Base-by-base conservation (phyloP, 352 stramenopile species). In the Pythium utonaiense region DNA sequence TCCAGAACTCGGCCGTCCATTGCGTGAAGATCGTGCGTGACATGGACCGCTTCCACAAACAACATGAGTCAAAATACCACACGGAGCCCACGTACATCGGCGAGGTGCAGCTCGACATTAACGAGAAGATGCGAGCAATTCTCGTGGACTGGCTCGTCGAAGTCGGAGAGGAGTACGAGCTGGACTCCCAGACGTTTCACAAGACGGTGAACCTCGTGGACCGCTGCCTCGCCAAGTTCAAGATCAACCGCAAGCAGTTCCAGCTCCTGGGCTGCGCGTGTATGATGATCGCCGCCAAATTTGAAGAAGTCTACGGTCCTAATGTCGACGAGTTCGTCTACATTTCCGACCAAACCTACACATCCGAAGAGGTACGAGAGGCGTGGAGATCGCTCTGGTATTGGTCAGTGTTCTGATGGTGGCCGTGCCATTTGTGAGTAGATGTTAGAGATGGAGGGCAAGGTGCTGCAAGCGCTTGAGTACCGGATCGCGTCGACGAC, bases 141-240 rank as follows among this genome's bases (percentile, higher is more conserved):
- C 85, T 99, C 44, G 89, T 99, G 25, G 97, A 99, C 76, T 99
- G 98, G 98, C 88, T 99, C 7, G 93, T 99, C 19, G 86, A 95
- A 62, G 86, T 95, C 33, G 75, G 78, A 33, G 80, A 93, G 68
- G 83, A 95, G 67, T 95, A 93, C 60, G 79, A 93, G 51, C 72
- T 95, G 9, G 74, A 89, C 63, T 84, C 82, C 6, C 72, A 91
- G 60, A 93, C 86, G 8, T 90, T 94, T 31, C 83, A 94, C 71
- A 87, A 91, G 47, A 77, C 83, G 67, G 80, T 91, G 6, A 93
- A 93, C 54, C 72, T 95, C 27, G 82, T 96, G 19, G 88, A 96
- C 44, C 80, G 88, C 8, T 95, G 80, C 24, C 69, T 96, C 5
- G 73, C 75, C 9, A 85, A 80, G 36, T 87, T 91, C 65, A 84